Base-by-base conservation (phyloP, 2,329 filamentous ascomycete genomes). In the Lasiodiplodia sp. region DNA sequence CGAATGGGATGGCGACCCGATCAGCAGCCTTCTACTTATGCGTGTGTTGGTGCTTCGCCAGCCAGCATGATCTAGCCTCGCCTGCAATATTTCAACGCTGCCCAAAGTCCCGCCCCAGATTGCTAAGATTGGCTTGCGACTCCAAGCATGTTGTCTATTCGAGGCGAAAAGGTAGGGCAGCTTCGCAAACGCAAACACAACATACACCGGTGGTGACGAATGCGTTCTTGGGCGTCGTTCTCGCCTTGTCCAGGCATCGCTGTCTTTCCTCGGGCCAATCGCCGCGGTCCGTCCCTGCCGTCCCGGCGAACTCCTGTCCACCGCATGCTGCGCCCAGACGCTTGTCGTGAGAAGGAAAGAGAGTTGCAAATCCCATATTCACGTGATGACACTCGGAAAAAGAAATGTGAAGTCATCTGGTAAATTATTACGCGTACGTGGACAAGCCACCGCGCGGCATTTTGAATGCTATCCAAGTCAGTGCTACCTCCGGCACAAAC, bases 1-100 rank as follows among this genome's bases (percentile, higher is more conserved):
- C 60, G 47, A 64, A 64, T 64, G 60, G 60, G 60, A 52, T 34
- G 21, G 44, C 47, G n/a, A 64, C 40, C 60, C 60, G 60, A 31
- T 2, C 28, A 21, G n/a, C 44, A 47, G 44, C 44, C 44, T 21
- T 34, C 40, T 23, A 44, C 44, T 21, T 31, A 52, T 64, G 60
- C 60, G 31, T 38, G 60, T 12, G 21, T 31, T 63, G 44, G 14
- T 63, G 58, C 40, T 51, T 23, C 16, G 40, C 28, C 38, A n/a
- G 38, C 38, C 38, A 40, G 38, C 38, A 21, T 21, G 44, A 63
- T 63, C 60, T 52, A 38, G 60, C 44, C 60, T 21, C 60, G 44
- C 47, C 60, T n/a, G 47, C 28, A 25, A 52, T 38, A 38, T 64
- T n/a, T 51, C 25, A 8, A 21, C 10, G 23, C 57, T 4, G 57